Percentiles rank a stretch among this genome's conserved stretches.
phyloP scores from a whole-genome alignment of 345 rosid species.

The Luvunga scandens region DNA sequence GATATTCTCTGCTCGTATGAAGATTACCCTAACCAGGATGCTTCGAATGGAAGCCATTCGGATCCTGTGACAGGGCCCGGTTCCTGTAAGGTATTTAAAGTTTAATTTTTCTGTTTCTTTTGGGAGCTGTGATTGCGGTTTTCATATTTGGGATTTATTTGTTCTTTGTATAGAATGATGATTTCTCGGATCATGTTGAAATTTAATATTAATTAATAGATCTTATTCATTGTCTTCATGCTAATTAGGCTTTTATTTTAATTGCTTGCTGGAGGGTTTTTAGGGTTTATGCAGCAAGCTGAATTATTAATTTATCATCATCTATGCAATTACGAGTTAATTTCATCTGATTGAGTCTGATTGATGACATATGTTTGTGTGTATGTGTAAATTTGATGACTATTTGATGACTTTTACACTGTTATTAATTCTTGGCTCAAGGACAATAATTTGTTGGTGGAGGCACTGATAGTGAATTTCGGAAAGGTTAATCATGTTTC shows the following conservation, averaged over 20 bases:
- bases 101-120: neutral
- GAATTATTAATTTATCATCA: neutral
- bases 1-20: conserved; percentile 98
- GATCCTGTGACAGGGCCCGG: conserved; percentile 50
- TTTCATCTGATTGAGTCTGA: neutral
- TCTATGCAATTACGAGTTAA: neutral
- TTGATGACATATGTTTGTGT: neutral
- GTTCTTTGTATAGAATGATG: too few species aligned
- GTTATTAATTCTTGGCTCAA: neutral
- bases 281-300: neutral
- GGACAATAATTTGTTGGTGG: neutral
- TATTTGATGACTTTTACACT: neutral
- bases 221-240: neutral
- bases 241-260: too few species aligned
- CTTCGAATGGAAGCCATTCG: conserved; percentile 61
- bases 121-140: neutral
- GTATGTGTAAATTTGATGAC: neutral
- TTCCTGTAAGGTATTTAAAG: conserved; percentile 37
- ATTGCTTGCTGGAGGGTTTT: neutral
- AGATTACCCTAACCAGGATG: conserved; percentile 71
- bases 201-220: neutral
- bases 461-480: neutral
- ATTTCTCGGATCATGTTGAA: neutral
- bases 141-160: neutral
- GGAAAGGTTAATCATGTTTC: neutral